Conservation (phyloP, 2,329 filamentous ascomycete genomes). For the Penicillium sp. region DNA sequence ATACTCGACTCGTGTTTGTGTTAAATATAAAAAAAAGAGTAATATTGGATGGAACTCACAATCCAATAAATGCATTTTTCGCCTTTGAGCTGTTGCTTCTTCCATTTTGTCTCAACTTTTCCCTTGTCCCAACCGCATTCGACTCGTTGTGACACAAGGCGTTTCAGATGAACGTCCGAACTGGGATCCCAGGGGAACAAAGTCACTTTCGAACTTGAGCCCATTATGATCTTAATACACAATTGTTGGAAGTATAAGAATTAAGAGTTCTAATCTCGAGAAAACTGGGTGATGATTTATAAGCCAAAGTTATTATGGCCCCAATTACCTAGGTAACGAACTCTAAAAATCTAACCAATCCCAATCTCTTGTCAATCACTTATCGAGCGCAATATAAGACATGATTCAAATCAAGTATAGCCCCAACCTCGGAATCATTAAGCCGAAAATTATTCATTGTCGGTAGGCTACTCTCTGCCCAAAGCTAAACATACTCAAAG, state of each 20-base stretch:
- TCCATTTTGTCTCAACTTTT: conserved; percentile 20
- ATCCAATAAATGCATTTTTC: conserved; percentile 26
- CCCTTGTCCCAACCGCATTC: conserved; percentile 23
- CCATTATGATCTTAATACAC: conserved; percentile 4
- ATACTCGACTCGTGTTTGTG: not conserved
- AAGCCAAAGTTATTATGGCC: not conserved
- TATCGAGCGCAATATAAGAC: not conserved
- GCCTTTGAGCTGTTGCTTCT: conserved; percentile 15
- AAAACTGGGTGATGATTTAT: not conserved
- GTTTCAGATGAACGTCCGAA: conserved; percentile 12
- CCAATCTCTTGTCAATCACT: not conserved
- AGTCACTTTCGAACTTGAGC: not conserved
- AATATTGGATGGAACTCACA: conserved; percentile 9
- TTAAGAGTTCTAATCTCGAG: not conserved
- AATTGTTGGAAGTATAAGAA: not conserved
- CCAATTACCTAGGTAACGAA: not conserved
- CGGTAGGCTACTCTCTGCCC: not conserved
- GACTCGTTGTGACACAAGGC: conserved; percentile 18
- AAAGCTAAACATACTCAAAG: not conserved
- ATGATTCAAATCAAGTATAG: not conserved
- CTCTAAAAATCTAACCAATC: not conserved
- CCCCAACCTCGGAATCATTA: not conserved
- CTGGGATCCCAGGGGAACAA: conserved; percentile 24
- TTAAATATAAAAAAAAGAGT: not conserved
- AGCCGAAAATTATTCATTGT: not conserved